Base-by-base conservation (phyloP, 305 asterid genomes). In the Solanum hybrid region DNA sequence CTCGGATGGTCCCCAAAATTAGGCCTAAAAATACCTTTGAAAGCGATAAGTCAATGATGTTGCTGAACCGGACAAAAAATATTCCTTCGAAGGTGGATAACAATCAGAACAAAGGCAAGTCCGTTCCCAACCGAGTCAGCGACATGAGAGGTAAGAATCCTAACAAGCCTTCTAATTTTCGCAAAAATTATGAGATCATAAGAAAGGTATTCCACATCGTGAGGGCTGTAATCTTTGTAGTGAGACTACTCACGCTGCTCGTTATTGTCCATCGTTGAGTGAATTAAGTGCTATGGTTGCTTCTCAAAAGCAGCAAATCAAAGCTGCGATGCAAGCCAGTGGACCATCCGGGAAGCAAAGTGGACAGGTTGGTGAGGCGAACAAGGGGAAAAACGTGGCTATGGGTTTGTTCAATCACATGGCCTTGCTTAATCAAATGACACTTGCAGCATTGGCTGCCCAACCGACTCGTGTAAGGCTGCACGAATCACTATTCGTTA, bases 341-440 rank as follows among this genome's bases (percentile, higher is more conserved):
- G 0, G 27, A 22, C 12, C 11, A 0, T 2, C 3, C 1, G 1
- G 3, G 1, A 0, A n/a, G 6, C 3, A 24, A n/a, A 27, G 11
- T 1, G 3, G 3, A n/a, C 29, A 10, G 0, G 2, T 9, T 66
- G 73, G 5, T n/a, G 73, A 0, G 2, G 3, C 7, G 14, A 0
- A 66, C 2, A 66, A n/a, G 73, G 29, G 4, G 2, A 22, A 66
- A 10, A 10, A 9, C 3, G 14, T 40, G 51, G 42, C 4, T 9
- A 1, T n/a, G 1, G 29, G 14, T 10, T 66, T 66, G 29, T 66
- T n/a, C 3, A 66, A 66, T 4, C 29, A 3, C 2, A 60, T 7
- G 71, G 11, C 0, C 11, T 20, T 22, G 0, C 3, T 60, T 7
- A 60, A 20, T 16, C 5, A n/a, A 0, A 66, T n/a, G 5, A 22